Percentiles rank a stretch among this genome's conserved stretches.
Evolutionary conservation across 208 protist genomes (phyloP).

Genomic region (Crithidia fasciculata): DNA sequence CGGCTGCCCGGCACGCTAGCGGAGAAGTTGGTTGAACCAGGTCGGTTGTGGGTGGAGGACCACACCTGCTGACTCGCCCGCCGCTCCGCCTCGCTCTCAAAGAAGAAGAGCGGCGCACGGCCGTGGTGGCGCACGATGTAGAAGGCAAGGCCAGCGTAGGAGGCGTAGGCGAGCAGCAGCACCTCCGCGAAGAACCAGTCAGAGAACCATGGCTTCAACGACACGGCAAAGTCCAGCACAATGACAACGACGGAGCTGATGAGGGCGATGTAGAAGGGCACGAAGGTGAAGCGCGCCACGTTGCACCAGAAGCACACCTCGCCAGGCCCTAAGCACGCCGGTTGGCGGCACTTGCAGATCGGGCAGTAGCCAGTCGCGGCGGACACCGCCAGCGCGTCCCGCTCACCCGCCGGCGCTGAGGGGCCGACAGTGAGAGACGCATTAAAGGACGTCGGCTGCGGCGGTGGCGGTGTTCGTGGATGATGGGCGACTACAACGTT

Average conservation of each 20-base stretch:
- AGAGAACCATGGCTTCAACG: conserved; percentile 68
- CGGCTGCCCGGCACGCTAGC: neutral
- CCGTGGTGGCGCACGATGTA: conserved; percentile 32
- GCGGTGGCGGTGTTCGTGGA: neutral
- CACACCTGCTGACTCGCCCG: conserved; percentile 1
- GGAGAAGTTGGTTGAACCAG: neutral
- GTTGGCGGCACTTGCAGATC: conserved; percentile 56
- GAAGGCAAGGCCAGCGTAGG: conserved; percentile 23
- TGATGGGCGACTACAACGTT: conserved; percentile 15
- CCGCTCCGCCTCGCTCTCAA: conserved; percentile 22
- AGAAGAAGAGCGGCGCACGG: conserved; percentile 18
- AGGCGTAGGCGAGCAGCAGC: conserved; percentile 41
- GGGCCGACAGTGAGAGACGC: too few species aligned
- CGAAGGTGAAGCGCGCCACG: conserved; percentile 52
- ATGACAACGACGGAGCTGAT: conserved; percentile 35
- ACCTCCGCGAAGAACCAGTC: conserved; percentile 53
- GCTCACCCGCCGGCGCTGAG: too few species aligned
- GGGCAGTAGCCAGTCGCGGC: conserved; percentile 41
- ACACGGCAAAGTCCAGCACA: conserved; percentile 45
- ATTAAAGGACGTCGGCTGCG: neutral
- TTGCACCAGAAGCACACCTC: conserved; percentile 74
- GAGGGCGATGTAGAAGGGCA: conserved; percentile 48
- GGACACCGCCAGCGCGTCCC: neutral
- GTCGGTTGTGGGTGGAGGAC: conserved; percentile 4
- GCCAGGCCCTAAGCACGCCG: conserved; percentile 41